Conservation (phyloP, 257 asterid genomes). For the Jaltomata sinuosa region DNA sequence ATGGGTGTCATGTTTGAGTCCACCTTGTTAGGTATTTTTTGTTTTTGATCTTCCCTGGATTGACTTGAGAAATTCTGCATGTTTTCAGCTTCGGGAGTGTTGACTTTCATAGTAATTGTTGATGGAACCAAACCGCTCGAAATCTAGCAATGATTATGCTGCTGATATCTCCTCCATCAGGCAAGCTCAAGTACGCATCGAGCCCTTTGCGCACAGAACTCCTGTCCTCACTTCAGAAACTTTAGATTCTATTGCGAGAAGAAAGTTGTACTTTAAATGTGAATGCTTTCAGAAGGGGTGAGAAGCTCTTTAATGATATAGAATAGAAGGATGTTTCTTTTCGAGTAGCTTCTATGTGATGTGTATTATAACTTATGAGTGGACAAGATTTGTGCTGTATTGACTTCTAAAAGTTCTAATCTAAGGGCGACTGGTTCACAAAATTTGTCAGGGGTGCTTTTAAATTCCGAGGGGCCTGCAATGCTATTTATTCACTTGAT, state of each 20-base stretch:
- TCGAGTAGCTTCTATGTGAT: not conserved
- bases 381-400: not conserved
- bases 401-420: not conserved
- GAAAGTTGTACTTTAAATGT: conserved; percentile 70
- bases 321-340: not conserved
- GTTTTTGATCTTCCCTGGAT: not conserved
- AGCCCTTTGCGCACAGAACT: conserved; percentile 48
- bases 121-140: conserved; percentile 47
- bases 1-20: not conserved
- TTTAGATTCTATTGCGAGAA: conserved; percentile 61
- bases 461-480: conserved; percentile 92
- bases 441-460: conserved; percentile 68
- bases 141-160: conserved; percentile 39
- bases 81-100: not conserved
- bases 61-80: not conserved
- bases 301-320: conserved; percentile 13
- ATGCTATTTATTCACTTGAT: conserved; percentile 82
- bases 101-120: not conserved
- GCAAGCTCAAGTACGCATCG: conserved; percentile 60
- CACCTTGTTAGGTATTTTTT: not conserved
- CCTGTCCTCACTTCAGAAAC: conserved; percentile 69
- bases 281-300: conserved; percentile 98
- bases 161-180: conserved; percentile 70
- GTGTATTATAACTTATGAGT: not conserved
- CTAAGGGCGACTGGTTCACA: not conserved